Evolutionary conservation across 1,284 basidiomycete species (phyloP).

Genomic region (Ustilago loliicola): DNA sequence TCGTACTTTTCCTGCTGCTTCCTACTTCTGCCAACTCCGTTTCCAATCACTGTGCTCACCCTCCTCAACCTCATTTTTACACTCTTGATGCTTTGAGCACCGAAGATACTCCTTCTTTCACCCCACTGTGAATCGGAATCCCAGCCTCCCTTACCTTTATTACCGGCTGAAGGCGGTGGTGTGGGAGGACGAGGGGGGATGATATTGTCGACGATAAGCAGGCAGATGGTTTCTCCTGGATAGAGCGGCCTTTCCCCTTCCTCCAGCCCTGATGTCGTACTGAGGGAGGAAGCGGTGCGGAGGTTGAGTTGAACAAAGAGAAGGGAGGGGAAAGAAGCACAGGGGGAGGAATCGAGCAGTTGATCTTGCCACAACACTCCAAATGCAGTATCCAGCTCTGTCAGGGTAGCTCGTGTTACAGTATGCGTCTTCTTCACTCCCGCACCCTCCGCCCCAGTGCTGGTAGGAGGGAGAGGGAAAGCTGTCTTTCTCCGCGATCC

Average conservation of each 20-base stretch:
- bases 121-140: not conserved
- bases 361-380: slow-evolving; percentile 47
- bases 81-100: slow-evolving; percentile 41
- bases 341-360: slow-evolving; percentile 33
- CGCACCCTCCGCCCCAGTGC: not conserved
- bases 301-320: slow-evolving; percentile 37
- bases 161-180: slow-evolving; percentile 3
- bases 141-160: not conserved
- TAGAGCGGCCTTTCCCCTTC: not conserved
- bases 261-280: too few species aligned
- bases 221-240: slow-evolving; percentile 16
- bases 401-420: slow-evolving; percentile 9
- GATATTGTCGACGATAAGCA: slow-evolving; percentile 40
- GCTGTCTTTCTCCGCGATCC: not conserved
- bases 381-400: slow-evolving; percentile 14
- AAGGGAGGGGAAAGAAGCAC: slow-evolving; percentile 29
- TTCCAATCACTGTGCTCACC: slow-evolving; percentile 40
- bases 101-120: slow-evolving; percentile 38
- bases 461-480: not conserved
- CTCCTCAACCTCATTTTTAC: slow-evolving; percentile 32
- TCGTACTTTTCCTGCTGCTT: not conserved
- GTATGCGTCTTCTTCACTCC: slow-evolving; percentile 6
- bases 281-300: not conserved
- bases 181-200: slow-evolving; percentile 49
- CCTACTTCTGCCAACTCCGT: not conserved